Evolutionary conservation across 441 rosid genomes (phyloP), one percentile per base, ranked within the genome.

Genomic region (Jatropha podagrica): DNA sequence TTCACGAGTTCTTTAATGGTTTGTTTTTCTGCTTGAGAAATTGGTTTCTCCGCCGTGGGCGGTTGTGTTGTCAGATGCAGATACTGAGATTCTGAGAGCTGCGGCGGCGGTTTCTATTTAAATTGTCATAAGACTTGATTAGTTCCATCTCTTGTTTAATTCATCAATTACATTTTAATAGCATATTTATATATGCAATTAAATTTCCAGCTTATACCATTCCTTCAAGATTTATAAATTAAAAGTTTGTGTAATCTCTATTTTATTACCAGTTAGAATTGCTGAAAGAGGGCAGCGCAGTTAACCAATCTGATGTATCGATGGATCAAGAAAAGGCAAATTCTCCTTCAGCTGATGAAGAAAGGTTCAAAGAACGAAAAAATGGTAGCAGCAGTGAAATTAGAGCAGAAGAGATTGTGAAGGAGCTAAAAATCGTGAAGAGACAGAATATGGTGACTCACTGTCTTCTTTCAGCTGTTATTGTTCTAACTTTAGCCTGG

Each of bases 371-470:
- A 4, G 59, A 68, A 51, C 48, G 59, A 9, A 77, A 72, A 82
- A 46, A 18, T 7, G 15, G 69, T 17, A 71, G 68, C 9, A 23
- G 68, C 42, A 51, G 56, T 41, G 71, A 75, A 44, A 65, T 54
- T 5, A 69, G 63, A 2, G 61, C 73, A 12, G 91, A 89, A 68
- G 93, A 89, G 75, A 75, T 91, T 42, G 77, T 82, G 23, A 88
- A 90, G 64, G 95, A 89, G 84, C 84, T 94, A 37, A 83, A 75
- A 73, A 49, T 84, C 11, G 78, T 94, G 69, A 88, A 84, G 91
- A 83, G 74, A 83, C 98, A 95, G 87, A 95, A 92, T 80, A 69
- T 72, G 4, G 66, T 87, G 14, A 91, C 98, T 0, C 97, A 95
- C 76, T 75, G 93, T 73, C 91, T 95, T 9, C 86, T 95, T 60